Evolutionary conservation across 1,284 basidiomycete species (phyloP), one percentile per base, ranked within the genome.

Genomic region (Trichosporon sp.): DNA sequence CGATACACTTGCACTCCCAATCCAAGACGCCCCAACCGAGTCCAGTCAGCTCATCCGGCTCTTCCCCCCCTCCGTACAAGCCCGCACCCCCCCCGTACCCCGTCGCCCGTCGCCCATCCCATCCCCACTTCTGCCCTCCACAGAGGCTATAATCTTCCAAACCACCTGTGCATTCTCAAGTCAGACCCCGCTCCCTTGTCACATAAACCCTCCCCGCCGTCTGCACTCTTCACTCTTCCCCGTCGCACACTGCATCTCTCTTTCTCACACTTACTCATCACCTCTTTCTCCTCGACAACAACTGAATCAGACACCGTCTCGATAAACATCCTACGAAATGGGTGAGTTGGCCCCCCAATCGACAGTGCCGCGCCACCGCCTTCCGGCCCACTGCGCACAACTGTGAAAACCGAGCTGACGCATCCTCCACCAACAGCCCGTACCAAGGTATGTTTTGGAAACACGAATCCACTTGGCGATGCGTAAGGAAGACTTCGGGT

Each of bases 391-490:
- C 32, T 9, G 25, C 14, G 58, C 44, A 46, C 57, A 27, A 32
- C 1, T 37, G 21, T 27, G 37, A 49, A 33, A 33, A 25, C 23
- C 31, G 4, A 19, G 62, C 65, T 66, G 31, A 66, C 62, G 37
- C 56, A 27, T 21, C 56, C 44, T 16, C 58, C 59, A 61, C 60
- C 25, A 8, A 61, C 60, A 68, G 67, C 67, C 56, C 67, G 67
- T 36, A 68, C 67, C 59, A 68, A 68, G 64, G 67, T 68, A 60
- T 21, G 56, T 27, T 25, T 31, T 56, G 23, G 10, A 23, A 56
- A 9, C 44, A 56, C 21, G 23, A 23, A 21, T 29, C 21, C 56
- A 61, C 9, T 19, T 27, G 13, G 32, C 31, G 31, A 31, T 27
- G 40, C 19, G 32, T 29, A 49, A 14, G 19, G 5, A 56, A 21